Base-by-base conservation (phyloP, 73 alveolate genomes). In the Symbiodinium natans region DNA sequence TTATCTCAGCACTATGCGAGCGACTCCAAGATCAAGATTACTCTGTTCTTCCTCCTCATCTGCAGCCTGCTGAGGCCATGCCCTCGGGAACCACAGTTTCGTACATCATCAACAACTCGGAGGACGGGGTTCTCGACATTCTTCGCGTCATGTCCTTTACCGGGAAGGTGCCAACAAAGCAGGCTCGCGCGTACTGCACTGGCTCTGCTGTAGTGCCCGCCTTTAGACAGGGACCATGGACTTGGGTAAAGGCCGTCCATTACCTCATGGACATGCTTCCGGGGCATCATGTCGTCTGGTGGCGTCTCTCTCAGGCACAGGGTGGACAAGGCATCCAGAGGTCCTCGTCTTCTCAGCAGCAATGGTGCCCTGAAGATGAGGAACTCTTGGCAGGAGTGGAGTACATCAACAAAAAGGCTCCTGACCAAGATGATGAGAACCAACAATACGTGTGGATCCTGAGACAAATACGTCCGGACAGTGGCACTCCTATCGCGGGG, bases 201-300 rank as follows among this genome's bases (percentile, higher is more conserved):
- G 46, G 46, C 43, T 3, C 4, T 0, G 34, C 80, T 41, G n/a
- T 5, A 2, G 40, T 48, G 29, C 56, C 36, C 13, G 63, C 39
- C 59, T 54, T n/a, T 29, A 80, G 56, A n/a, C 80, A 33, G 27
- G 93, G 93, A 8, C 93, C 93, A 25, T 84, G 93, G 93, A 73
- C 93, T 2, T 23, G 34, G 54, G 25, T 39, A 29, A 83, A 83
- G 42, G 71, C 92, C 10, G 19, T 83, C 52, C 38, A 19, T 21
- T 29, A 7, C 33, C 31, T 48, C 75, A n/a, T 48, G 54, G 82
- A 48, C 54, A 8, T 29, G 52, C 46, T 84, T 5, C 80, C 71
- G 4, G 92, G 92, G 7, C 9, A 3, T 7, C 92, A 27, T 11
- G 68, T 83, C 6, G 33, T 38, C 2, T 39, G 68, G 92, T 83